Conservation (phyloP, 495 filamentous ascomycete genomes). For the Penicillium tannophilum region DNA sequence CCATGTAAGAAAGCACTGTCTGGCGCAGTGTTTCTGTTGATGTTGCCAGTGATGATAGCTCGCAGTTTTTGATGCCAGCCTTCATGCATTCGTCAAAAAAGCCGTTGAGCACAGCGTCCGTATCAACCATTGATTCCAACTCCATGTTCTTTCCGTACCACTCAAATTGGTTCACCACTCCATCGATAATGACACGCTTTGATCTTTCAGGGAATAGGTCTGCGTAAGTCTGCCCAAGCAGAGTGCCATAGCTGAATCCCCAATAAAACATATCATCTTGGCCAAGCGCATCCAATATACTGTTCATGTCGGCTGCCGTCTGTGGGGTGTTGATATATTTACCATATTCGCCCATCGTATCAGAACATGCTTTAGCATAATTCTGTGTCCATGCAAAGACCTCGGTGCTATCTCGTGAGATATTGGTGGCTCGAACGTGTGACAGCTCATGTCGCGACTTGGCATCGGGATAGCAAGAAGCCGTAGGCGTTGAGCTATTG, state of each 20-base stretch:
- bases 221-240: conserved; percentile 24
- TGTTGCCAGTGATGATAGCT: conserved; percentile 27
- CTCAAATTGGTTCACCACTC: conserved; percentile 19
- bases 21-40: conserved; percentile 34
- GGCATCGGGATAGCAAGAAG: conserved; percentile 38
- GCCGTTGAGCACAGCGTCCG: conserved; percentile 40
- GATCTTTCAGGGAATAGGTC: conserved; percentile 16
- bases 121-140: conserved; percentile 30
- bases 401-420: conserved; percentile 39
- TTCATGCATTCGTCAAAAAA: conserved; percentile 49
- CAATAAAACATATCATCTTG: conserved; percentile 30
- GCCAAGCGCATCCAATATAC: conserved; percentile 46
- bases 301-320: conserved; percentile 53
- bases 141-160: conserved; percentile 33
- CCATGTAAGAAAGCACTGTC: conserved; percentile 26
- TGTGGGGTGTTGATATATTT: conserved; percentile 50
- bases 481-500: conserved; percentile 39
- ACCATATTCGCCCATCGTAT: conserved; percentile 44
- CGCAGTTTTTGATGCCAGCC: conserved; percentile 30
- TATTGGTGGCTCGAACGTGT: conserved; percentile 25
- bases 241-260: conserved; percentile 24
- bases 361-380: conserved; percentile 38
- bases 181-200: conserved; percentile 22
- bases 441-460: conserved; percentile 27
- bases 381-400: conserved; percentile 41